phyloP scores from a whole-genome alignment of 495 filamentous ascomycete genomes.

The Aspergillus steynii region DNA sequence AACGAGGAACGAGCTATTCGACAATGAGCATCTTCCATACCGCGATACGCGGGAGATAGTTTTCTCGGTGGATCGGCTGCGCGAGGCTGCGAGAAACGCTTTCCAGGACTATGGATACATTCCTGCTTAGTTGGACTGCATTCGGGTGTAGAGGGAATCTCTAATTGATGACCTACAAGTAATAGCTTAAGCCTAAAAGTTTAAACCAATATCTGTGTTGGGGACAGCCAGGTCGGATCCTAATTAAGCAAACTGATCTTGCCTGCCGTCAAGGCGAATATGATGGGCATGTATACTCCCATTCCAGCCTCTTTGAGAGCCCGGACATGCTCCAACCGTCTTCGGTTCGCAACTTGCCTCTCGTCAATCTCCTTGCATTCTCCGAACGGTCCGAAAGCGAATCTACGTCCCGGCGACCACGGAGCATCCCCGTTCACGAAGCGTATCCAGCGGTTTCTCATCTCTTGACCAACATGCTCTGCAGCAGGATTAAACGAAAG shows the following conservation, averaged over 20 bases:
- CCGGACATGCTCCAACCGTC: slow-evolving; percentile 28
- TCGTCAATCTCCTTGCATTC: slow-evolving; percentile 38
- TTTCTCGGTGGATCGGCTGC: background rate
- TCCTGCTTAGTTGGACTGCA: background rate
- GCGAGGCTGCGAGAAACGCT: background rate
- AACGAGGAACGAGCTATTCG: background rate
- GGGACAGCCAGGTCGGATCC: background rate
- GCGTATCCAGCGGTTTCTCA: slow-evolving; percentile 36
- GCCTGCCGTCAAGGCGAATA: slow-evolving; percentile 35
- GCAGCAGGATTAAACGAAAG: slow-evolving; percentile 35
- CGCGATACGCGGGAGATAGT: background rate
- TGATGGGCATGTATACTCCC: slow-evolving; percentile 35
- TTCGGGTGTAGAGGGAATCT: too few relatives aligned
- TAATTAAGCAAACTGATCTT: slow-evolving; percentile 42
- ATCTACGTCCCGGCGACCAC: slow-evolving; percentile 29
- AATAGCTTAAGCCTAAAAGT: background rate
- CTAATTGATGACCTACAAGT: background rate
- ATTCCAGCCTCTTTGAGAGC: slow-evolving; percentile 31
- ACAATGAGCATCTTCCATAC: background rate
- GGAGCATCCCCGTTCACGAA: slow-evolving; percentile 35
- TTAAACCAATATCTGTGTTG: background rate
- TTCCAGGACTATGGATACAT: background rate
- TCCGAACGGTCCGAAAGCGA: slow-evolving; percentile 38
- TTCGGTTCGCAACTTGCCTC: slow-evolving; percentile 30
- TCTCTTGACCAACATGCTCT: slow-evolving; percentile 29